A percentile compares a stretch with the other conserved stretches of the same genome.
phyloP scores from a whole-genome alignment of 2,329 filamentous ascomycete genomes.

The Cordyceps fumosorosea region DNA sequence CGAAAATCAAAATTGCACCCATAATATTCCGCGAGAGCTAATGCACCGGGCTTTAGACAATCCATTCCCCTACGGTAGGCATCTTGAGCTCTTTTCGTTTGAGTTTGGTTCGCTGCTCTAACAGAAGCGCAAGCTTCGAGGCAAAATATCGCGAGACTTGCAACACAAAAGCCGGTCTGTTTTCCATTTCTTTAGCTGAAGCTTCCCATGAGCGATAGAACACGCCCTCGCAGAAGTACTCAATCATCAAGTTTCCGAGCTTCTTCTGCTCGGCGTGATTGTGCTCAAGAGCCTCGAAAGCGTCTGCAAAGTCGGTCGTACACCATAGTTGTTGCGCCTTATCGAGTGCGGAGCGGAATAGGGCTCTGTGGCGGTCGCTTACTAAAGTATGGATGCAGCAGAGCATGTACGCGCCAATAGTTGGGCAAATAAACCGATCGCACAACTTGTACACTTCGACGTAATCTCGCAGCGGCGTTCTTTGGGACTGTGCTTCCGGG shows the following conservation, averaged over 20 bases:
- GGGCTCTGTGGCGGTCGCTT: slow-evolving; percentile 26
- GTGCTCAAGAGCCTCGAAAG: slow-evolving; percentile 25
- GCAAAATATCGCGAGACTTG: slow-evolving; percentile 27
- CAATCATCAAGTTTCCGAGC: slow-evolving; percentile 21
- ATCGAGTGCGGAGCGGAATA: slow-evolving; percentile 24
- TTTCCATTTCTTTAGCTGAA: slow-evolving; percentile 19
- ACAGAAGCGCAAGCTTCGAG: slow-evolving; percentile 21
- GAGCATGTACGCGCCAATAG: slow-evolving; percentile 25
- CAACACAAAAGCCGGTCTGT: slow-evolving; percentile 25
- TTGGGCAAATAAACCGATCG: slow-evolving; percentile 27
- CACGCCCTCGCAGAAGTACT: slow-evolving; percentile 28
- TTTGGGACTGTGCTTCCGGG: slow-evolving; percentile 22
- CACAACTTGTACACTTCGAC: slow-evolving; percentile 32
- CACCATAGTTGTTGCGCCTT: slow-evolving; percentile 22
- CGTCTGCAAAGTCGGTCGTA: slow-evolving; percentile 30
- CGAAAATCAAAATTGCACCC: background rate
- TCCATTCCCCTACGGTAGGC: background rate
- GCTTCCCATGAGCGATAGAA: slow-evolving; percentile 23
- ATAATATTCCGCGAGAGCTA: background rate
- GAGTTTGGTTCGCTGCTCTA: slow-evolving; percentile 19
- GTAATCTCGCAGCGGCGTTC: slow-evolving; percentile 25
- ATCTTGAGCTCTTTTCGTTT: slow-evolving; percentile 24
- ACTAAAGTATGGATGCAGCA: slow-evolving; percentile 25
- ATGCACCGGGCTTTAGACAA: too few relatives aligned
- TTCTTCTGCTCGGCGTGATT: slow-evolving; percentile 19